Evolutionary conservation across 352 stramenopile genomes (phyloP).

Genomic region (Pythium utonaiense): DNA sequence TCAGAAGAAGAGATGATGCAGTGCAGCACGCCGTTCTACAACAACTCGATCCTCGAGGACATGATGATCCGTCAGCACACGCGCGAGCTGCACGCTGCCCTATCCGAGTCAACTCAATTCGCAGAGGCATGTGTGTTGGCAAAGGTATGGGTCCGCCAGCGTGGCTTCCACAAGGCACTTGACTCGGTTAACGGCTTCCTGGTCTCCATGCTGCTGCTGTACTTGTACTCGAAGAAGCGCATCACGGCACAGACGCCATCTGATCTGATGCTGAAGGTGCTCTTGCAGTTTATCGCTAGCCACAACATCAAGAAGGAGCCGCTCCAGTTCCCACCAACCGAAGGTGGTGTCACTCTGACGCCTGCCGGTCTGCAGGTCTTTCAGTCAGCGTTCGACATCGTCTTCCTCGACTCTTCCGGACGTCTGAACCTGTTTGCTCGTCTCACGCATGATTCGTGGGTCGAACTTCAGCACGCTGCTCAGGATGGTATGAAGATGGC

Average conservation of each 20-base stretch:
- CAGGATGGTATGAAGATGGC: constrained; percentile 57
- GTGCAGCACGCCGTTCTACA: constrained; percentile 85
- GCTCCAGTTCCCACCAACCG: constrained; percentile 55
- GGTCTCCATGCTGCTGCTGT: constrained; percentile 80
- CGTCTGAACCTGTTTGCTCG: constrained; percentile 74
- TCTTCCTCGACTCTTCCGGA: constrained; percentile 75
- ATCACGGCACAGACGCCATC: constrained; percentile 68
- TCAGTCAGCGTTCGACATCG: constrained; percentile 58
- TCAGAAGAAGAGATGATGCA: constrained; percentile 65
- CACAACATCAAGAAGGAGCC: constrained; percentile 65
- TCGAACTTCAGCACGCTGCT: constrained; percentile 62
- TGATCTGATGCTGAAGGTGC: constrained; percentile 84
- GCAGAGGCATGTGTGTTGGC: constrained; percentile 72
- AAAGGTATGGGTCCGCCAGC: constrained; percentile 88
- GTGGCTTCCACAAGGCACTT: constrained; percentile 61
- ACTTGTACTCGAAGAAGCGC: constrained; percentile 71
- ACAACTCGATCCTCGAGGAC: constrained; percentile 90
- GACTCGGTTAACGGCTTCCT: constrained; percentile 87
- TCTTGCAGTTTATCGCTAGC: constrained; percentile 75
- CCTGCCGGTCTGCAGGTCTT: constrained; percentile 67
- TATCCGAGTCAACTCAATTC: constrained; percentile 67
- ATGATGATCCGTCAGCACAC: constrained; percentile 84
- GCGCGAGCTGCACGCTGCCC: constrained; percentile 64
- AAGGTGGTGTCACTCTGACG: constrained; percentile 58
- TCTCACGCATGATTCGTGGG: constrained; percentile 60